Evolutionary conservation across 768 basidiomycete genomes (phyloP).

Genomic region (Amyloporia xantha): DNA sequence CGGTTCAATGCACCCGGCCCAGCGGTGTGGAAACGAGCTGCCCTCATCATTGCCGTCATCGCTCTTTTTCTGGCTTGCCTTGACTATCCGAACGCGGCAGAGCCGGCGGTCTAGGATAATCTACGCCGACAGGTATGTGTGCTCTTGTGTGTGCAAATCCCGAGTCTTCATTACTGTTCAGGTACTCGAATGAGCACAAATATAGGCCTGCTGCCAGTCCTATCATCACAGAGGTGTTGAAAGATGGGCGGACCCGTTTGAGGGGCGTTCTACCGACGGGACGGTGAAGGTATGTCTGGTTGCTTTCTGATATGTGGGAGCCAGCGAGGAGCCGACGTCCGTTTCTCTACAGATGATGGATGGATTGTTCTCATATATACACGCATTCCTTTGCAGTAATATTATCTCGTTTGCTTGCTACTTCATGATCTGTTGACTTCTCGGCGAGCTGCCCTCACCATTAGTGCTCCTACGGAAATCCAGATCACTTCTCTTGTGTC

Average conservation of each 20-base stretch:
- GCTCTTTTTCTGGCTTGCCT: slow-evolving; percentile 34
- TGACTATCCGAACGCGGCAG: slow-evolving; percentile 18
- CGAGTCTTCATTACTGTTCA: slow-evolving; percentile 21
- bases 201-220: slow-evolving; percentile 83
- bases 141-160: background rate
- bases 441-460: too few relatives aligned
- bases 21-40: slow-evolving; percentile 43
- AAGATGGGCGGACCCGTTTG: slow-evolving; percentile 61
- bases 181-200: slow-evolving; percentile 79
- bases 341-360: too few relatives aligned
- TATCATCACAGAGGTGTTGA: slow-evolving; percentile 67
- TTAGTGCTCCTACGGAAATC: too few relatives aligned
- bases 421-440: too few relatives aligned
- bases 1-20: slow-evolving; percentile 47
- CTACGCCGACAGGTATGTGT: slow-evolving; percentile 53
- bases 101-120: slow-evolving; percentile 38
- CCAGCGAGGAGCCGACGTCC: too few relatives aligned
- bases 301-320: too few relatives aligned
- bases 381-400: background rate
- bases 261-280: slow-evolving; percentile 54
- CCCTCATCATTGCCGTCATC: slow-evolving; percentile 36
- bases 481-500: too few relatives aligned
- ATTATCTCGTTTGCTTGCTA: background rate
- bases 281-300: slow-evolving; percentile 11
- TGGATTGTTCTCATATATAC: too few relatives aligned